phyloP scores from a whole-genome alignment of 805 yeast genomes.

The Hanseniaspora nectarophila region DNA sequence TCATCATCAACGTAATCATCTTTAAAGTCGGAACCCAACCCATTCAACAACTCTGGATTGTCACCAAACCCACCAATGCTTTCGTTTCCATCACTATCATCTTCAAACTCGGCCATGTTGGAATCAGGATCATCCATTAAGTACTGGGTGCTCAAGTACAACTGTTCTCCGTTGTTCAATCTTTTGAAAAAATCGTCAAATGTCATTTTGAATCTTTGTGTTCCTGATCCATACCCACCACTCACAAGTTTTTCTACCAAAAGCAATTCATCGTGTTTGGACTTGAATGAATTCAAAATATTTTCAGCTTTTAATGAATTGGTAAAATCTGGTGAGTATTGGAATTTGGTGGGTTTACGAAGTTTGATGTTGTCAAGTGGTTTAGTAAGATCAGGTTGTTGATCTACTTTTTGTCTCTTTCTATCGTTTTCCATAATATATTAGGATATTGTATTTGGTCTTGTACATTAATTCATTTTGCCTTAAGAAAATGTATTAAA shows the following conservation, averaged over 20 bases:
- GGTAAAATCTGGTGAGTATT: slow-evolving; percentile 1
- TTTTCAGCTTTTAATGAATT: neutral
- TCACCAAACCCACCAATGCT: slow-evolving; percentile 18
- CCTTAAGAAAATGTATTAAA: too few species aligned
- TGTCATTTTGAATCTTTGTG: slow-evolving; percentile 39
- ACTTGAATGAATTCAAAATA: neutral
- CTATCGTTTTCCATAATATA: neutral
- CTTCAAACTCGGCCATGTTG: slow-evolving; percentile 21
- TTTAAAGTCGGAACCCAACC: slow-evolving; percentile 23
- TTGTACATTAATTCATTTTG: too few species aligned
- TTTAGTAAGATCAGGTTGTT: neutral
- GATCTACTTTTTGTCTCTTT: slow-evolving; percentile 4
- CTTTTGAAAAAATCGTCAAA: slow-evolving; percentile 38
- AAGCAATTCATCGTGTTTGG: slow-evolving; percentile 6
- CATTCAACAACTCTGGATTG: slow-evolving; percentile 16
- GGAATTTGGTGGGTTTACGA: slow-evolving; percentile 4
- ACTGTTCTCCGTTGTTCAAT: slow-evolving; percentile 31
- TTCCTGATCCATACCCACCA: slow-evolving; percentile 63
- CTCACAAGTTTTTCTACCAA: slow-evolving; percentile 47
- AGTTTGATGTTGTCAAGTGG: neutral
- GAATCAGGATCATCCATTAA: slow-evolving; percentile 34
- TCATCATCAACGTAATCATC: slow-evolving; percentile 20
- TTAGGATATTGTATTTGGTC: neutral
- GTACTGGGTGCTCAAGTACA: slow-evolving; percentile 64
- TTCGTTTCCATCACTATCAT: slow-evolving; percentile 19